Base-by-base conservation (phyloP, 179 eudicot genomes). In the Silene coronaria region DNA sequence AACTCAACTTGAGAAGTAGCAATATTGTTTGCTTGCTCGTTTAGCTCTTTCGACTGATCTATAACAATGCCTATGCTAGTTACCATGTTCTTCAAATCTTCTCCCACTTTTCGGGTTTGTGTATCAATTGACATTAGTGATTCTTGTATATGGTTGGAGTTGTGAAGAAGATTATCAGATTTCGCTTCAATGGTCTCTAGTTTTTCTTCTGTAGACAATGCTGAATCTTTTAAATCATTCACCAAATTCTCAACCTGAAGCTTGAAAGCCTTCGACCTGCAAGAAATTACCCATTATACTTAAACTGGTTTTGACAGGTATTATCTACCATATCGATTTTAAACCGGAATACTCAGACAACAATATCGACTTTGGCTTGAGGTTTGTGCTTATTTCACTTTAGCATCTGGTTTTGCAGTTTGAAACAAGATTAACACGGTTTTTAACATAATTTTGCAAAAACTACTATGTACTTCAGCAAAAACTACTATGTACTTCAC, bases 241-340 rank as follows among this genome's bases (percentile, higher is more conserved):
- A 93, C 97, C 83, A 91, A 64, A 71, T 77, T 80, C 85, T 93
- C 97, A 2, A 90, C 90, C 74, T 87, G 89, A n/a, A 76, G 69
- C 79, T 86, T 89, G 77, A 93, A 93, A 23, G 91, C 96, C 30
- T 87, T 84, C 8, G 90, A 81, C 84, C 98, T 93, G 72, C 73
- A 82, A 67, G 17, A 34, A 22, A 23, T 5, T 14, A 19, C 16
- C 21, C 32, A 28, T 28, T n/a, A n/a, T n/a, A n/a, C n/a, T n/a
- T n/a, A n/a, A n/a, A n/a, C n/a, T n/a, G n/a, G n/a, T n/a, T n/a
- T n/a, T n/a, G n/a, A n/a, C n/a, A n/a, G n/a, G n/a, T n/a, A n/a
- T n/a, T n/a, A n/a, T n/a, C n/a, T n/a, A n/a, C n/a, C n/a, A n/a
- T n/a, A n/a, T n/a, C n/a, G n/a, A n/a, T n/a, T n/a, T n/a, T n/a